Conservation (phyloP, 2,329 filamentous ascomycete genomes). For the Oidium heveae region DNA sequence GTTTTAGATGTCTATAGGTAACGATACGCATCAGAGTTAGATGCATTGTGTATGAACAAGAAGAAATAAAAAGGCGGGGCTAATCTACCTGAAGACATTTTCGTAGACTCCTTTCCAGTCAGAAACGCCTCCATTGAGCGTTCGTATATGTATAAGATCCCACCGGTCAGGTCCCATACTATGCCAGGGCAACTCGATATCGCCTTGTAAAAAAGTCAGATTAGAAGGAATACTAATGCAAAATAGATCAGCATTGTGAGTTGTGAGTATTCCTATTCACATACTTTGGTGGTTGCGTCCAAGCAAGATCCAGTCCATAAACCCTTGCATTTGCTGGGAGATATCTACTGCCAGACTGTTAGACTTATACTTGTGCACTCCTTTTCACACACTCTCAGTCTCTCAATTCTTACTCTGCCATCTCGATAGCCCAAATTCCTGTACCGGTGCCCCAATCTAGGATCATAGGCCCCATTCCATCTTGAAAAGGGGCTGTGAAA, state of each 20-base stretch:
- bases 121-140: slow-evolving; percentile 52
- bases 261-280: slow-evolving; percentile 5
- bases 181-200: slow-evolving; percentile 55
- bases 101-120: slow-evolving; percentile 54
- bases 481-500: slow-evolving; percentile 10
- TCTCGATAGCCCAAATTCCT: slow-evolving; percentile 75
- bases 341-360: slow-evolving; percentile 20
- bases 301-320: slow-evolving; percentile 32
- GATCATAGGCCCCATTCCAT: slow-evolving; percentile 17
- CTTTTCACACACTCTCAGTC: no score
- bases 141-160: slow-evolving; percentile 63
- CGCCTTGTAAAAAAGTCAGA: slow-evolving; percentile 41
- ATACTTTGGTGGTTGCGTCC: slow-evolving; percentile 32
- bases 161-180: slow-evolving; percentile 16
- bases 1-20: slow-evolving; percentile 40
- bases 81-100: slow-evolving; percentile 32
- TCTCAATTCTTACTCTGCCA: slow-evolving; percentile 38
- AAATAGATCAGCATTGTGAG: no score
- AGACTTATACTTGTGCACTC: not conserved
- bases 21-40: slow-evolving; percentile 1
- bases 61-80: slow-evolving; percentile 5
- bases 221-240: slow-evolving; percentile 40
- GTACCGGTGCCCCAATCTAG: slow-evolving; percentile 62
- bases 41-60: not conserved
- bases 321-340: slow-evolving; percentile 25